phyloP scores from a whole-genome alignment of 1,139 yeast species.

The Meyerozyma sp. region DNA sequence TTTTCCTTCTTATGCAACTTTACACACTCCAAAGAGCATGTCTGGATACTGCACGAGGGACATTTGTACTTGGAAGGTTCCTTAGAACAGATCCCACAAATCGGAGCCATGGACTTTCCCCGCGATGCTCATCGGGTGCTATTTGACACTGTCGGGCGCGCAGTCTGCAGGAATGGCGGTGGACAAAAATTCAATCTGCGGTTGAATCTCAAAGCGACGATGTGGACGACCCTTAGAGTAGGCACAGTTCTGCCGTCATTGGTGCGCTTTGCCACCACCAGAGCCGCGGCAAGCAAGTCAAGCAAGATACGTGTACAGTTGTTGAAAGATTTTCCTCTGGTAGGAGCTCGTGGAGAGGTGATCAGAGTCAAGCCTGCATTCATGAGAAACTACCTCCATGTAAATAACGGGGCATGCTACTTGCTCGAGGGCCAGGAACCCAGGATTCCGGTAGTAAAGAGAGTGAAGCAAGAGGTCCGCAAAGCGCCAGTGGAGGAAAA shows the following conservation, averaged over 20 bases:
- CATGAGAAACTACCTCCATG: conserved; percentile 77
- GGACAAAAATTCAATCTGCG: neutral
- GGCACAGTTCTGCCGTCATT: neutral
- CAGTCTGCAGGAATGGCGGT: neutral
- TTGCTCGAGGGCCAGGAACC: conserved; percentile 51
- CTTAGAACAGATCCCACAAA: conserved; percentile 34
- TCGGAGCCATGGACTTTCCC: neutral
- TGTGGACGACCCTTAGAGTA: neutral
- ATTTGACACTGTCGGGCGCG: neutral
- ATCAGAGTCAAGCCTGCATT: conserved; percentile 72
- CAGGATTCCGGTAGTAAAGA: conserved; percentile 54
- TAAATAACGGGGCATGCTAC: conserved; percentile 67
- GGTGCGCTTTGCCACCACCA: neutral
- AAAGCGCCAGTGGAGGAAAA: conserved; percentile 4
- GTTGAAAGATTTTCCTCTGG: conserved; percentile 54
- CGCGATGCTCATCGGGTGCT: conserved; percentile 1
- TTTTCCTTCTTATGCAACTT: conserved; percentile 59
- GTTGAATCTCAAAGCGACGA: neutral
- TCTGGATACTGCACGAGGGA: conserved; percentile 66
- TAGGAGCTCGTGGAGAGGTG: conserved; percentile 68
- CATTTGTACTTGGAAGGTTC: conserved; percentile 64
- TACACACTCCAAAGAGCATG: conserved; percentile 73
- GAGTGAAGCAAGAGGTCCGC: conserved; percentile 8
- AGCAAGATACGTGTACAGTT: conserved; percentile 62
- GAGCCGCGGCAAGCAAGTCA: neutral